Conservation (phyloP, 139 green algal species). For the Raphidocelis subcapitata region DNA sequence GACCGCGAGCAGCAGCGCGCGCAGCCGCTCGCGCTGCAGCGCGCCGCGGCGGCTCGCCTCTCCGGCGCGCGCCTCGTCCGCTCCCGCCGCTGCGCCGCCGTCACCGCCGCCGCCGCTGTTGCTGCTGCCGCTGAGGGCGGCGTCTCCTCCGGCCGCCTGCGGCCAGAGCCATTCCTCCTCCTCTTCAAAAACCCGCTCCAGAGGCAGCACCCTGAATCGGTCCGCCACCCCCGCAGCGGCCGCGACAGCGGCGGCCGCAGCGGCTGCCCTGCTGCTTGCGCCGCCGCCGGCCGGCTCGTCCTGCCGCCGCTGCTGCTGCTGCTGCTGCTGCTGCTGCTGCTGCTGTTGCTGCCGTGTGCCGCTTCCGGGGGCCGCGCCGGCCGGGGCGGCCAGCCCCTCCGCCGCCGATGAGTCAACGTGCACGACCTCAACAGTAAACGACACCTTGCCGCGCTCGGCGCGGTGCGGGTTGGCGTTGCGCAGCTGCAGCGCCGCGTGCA, state of each 20-base stretch:
- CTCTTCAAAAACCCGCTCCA: neutral
- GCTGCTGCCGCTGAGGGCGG: too few relatives aligned
- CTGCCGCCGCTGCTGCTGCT: neutral
- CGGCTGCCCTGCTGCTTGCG: too few relatives aligned
- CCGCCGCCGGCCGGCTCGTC: neutral
- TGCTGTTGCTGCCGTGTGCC: neutral
- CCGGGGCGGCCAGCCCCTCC: neutral
- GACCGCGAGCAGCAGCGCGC: constrained; percentile 32
- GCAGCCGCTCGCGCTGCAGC: too few relatives aligned
- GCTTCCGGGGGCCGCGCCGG: neutral
- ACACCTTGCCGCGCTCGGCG: constrained; percentile 47
- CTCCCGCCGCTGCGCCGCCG: too few relatives aligned
- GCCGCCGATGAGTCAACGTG: constrained; percentile 45
- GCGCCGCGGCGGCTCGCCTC: too few relatives aligned
- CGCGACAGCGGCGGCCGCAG: too few relatives aligned
- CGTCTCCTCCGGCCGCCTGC: neutral
- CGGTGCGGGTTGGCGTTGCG: constrained; percentile 25
- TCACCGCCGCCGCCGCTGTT: too few relatives aligned
- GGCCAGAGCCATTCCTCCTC: neutral
- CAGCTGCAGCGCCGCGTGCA: constrained; percentile 47
- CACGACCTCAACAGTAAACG: constrained; percentile 43
- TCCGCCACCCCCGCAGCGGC: neutral
- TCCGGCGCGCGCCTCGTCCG: too few relatives aligned
- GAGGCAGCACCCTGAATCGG: neutral
- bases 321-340: neutral